Conservation (phyloP, 306 rosid species). For the Begonia fuchsioides region DNA sequence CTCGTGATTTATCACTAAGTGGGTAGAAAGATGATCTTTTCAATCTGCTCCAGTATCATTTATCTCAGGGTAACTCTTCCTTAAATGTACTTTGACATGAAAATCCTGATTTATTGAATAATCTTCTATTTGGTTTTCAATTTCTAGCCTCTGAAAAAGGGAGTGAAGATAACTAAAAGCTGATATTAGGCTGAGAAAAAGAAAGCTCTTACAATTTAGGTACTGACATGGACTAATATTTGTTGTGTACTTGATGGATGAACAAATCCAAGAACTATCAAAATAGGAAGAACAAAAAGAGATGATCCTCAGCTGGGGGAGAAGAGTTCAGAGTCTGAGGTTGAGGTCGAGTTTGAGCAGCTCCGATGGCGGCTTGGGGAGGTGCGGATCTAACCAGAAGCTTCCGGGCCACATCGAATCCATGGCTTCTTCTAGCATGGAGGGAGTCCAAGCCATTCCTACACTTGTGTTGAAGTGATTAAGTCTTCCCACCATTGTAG, state of each 20-base stretch:
- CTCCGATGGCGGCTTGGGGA: slow-evolving; percentile 28
- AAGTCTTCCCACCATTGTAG: slow-evolving; percentile 34
- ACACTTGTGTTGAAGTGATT: slow-evolving; percentile 26
- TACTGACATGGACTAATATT: slow-evolving; percentile 6
- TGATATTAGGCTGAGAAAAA: not conserved
- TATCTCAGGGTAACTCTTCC: not conserved
- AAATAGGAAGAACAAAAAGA: slow-evolving; percentile 4
- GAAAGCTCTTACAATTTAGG: not conserved
- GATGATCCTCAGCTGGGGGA: slow-evolving; percentile 1
- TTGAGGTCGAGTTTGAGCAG: slow-evolving; percentile 55
- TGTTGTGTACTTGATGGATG: slow-evolving; percentile 15
- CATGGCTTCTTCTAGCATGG: slow-evolving; percentile 31
- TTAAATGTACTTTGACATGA: not conserved
- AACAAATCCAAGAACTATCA: slow-evolving; percentile 8
- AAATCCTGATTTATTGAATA: not conserved
- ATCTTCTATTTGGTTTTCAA: not conserved
- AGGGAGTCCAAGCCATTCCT: slow-evolving; percentile 20
- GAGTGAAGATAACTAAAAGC: not conserved
- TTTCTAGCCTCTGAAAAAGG: not conserved
- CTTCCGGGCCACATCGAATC: slow-evolving; percentile 85
- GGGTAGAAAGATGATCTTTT: no score
- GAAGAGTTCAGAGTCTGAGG: slow-evolving; percentile 48
- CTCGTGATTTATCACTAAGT: no score
- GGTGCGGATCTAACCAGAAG: slow-evolving; percentile 41
- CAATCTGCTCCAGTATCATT: not conserved